Percentiles rank a stretch among this genome's conserved stretches.
Conservation (phyloP, 1,284 basidiomycete species). For the Cystobasidiaceae sp. region DNA sequence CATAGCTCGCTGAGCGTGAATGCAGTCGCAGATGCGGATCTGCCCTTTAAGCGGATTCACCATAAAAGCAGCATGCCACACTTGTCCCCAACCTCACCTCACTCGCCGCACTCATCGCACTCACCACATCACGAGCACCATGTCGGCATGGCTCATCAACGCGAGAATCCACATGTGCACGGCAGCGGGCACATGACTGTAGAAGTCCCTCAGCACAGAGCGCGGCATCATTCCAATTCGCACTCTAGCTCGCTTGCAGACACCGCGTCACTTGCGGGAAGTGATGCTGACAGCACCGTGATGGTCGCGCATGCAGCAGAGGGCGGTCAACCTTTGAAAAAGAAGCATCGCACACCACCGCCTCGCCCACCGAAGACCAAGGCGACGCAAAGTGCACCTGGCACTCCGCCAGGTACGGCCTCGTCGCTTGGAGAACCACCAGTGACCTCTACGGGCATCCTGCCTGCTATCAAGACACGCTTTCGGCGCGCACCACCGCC, state of each 20-base stretch:
- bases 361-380: slow-evolving; percentile 14
- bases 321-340: not conserved
- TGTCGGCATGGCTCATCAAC: not conserved
- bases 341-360: slow-evolving; percentile 23
- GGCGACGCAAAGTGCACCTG: slow-evolving; percentile 10
- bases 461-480: not conserved
- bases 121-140: slow-evolving; percentile 3
- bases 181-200: slow-evolving; percentile 1
- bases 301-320: not conserved
- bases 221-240: not conserved
- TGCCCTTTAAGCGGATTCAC: not conserved
- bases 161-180: not conserved
- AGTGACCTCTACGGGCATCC: not conserved
- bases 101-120: too few relatives aligned
- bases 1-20: slow-evolving; percentile 23
- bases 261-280: not conserved
- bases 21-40: slow-evolving; percentile 20
- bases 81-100: too few relatives aligned
- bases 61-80: not conserved
- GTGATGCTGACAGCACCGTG: not conserved
- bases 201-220: not conserved
- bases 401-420: not conserved
- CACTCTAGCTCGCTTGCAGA: not conserved
- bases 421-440: not conserved
- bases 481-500: slow-evolving; percentile 22